Evolutionary conservation across 1,284 basidiomycete species (phyloP).

Genomic region (Bondarzewia mesenterica): DNA sequence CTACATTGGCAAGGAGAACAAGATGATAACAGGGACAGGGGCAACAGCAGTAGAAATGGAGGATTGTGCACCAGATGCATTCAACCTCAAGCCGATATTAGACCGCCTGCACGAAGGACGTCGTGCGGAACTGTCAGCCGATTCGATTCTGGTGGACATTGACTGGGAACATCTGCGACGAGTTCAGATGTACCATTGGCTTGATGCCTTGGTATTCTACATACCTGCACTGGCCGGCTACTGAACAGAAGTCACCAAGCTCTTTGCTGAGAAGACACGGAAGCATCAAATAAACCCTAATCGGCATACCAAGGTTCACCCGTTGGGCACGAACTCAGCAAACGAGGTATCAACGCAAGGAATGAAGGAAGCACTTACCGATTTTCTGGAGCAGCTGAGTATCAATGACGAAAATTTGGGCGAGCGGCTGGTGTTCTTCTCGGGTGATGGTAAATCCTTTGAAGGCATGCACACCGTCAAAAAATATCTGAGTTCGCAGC

Average conservation of each 20-base stretch:
- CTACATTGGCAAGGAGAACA: constrained; percentile 5
- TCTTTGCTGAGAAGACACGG: neutral
- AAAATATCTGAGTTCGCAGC: constrained; percentile 2
- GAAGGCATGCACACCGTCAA: constrained; percentile 7
- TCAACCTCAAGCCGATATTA: constrained; percentile 1
- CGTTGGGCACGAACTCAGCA: constrained; percentile 12
- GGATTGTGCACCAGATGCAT: constrained; percentile 4
- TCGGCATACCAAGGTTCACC: constrained; percentile 7
- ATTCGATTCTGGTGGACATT: constrained; percentile 5
- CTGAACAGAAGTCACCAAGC: neutral
- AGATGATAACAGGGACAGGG: constrained; percentile 10
- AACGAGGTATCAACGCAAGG: constrained; percentile 12
- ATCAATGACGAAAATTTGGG: constrained; percentile 2
- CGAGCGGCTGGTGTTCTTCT: neutral
- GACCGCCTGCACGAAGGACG: neutral
- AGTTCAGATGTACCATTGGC: constrained; percentile 3
- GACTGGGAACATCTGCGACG: constrained; percentile 3
- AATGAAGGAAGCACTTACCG: constrained; percentile 9
- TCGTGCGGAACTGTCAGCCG: constrained; percentile 4
- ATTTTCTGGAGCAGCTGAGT: constrained; percentile 12
- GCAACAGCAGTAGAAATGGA: constrained; percentile 9
- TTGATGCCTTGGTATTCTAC: constrained; percentile 6
- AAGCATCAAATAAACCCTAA: constrained; percentile 10
- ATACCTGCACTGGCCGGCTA: constrained; percentile 4
- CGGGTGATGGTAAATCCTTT: constrained; percentile 14